phyloP scores from a whole-genome alignment of 2,329 filamentous ascomycete species.

The Neopestalotiopsis sp. region DNA sequence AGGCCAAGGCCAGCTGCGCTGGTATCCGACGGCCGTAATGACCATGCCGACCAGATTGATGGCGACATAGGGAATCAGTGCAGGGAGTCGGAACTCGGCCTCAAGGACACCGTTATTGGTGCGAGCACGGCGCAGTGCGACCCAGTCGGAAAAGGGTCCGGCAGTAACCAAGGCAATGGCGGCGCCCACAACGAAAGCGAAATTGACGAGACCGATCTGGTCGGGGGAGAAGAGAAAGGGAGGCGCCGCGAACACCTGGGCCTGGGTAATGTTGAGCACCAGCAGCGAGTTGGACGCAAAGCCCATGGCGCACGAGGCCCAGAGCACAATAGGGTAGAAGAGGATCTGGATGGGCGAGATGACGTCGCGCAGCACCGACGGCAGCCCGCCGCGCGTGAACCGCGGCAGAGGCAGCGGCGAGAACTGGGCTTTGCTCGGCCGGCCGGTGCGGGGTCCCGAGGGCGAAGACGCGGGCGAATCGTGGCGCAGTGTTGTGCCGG shows the following conservation, averaged over 20 bases:
- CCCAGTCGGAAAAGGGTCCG: conserved; percentile 48
- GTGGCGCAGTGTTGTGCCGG: background rate
- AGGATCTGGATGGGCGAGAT: conserved; percentile 32
- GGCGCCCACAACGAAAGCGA: conserved; percentile 47
- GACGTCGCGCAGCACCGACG: conserved; percentile 31
- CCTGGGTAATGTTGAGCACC: conserved; percentile 56
- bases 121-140: conserved; percentile 40
- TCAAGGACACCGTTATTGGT: conserved; percentile 48
- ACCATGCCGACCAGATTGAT: conserved; percentile 48
- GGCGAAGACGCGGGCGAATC: background rate
- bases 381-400: conserved; percentile 25
- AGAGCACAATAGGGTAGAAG: conserved; percentile 35
- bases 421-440: conserved; percentile 32
- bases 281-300: conserved; percentile 43
- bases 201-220: conserved; percentile 53
- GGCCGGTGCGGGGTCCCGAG: background rate
- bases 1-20: conserved; percentile 50
- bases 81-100: conserved; percentile 49
- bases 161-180: conserved; percentile 43
- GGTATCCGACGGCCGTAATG: conserved; percentile 51
- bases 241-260: conserved; percentile 47
- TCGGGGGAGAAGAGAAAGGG: conserved; percentile 50
- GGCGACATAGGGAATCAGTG: conserved; percentile 46
- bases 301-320: conserved; percentile 33
- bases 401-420: conserved; percentile 27